phyloP scores from a whole-genome alignment of 306 rosid genomes.

The Dalbergia cultrata region DNA sequence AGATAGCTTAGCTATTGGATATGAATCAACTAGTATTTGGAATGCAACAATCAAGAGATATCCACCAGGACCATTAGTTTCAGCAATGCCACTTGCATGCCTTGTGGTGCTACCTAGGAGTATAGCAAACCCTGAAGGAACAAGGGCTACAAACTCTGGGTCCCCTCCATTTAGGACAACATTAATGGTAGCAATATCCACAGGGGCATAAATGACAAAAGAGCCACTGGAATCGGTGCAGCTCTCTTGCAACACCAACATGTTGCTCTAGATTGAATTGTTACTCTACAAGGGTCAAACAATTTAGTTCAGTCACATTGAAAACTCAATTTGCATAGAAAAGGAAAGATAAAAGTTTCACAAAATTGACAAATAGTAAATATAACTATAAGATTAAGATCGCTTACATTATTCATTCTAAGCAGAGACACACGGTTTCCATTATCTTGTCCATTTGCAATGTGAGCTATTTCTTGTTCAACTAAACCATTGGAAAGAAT shows the following conservation, averaged over 20 bases:
- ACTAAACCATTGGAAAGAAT: constrained; percentile 94
- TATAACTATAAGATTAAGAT: not conserved
- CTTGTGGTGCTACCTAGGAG: constrained; percentile 79
- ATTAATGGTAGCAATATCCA: constrained; percentile 90
- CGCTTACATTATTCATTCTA: constrained; percentile 82
- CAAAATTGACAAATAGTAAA: not conserved
- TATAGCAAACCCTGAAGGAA: constrained; percentile 96
- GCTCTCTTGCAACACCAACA: constrained; percentile 94
- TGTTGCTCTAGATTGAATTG: constrained; percentile 98
- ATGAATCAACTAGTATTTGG: constrained; percentile 94
- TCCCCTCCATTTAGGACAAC: constrained; percentile 92
- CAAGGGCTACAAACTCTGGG: constrained; percentile 93
- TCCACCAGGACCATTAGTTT: constrained; percentile 61
- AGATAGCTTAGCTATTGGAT: constrained; percentile 91
- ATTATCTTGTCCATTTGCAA: constrained; percentile 88
- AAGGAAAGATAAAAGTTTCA: not conserved
- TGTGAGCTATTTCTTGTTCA: constrained; percentile 98
- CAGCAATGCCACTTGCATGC: constrained; percentile 51
- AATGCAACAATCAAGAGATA: constrained; percentile 94
- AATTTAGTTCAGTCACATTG: not conserved
- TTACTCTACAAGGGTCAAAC: constrained; percentile 68
- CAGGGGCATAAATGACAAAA: constrained; percentile 92
- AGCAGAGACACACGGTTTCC: constrained; percentile 92
- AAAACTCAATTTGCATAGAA: not conserved
- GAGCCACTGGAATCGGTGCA: constrained; percentile 82